Base-by-base conservation (phyloP, 306 rosid genomes). In the Sophora flavescens region DNA sequence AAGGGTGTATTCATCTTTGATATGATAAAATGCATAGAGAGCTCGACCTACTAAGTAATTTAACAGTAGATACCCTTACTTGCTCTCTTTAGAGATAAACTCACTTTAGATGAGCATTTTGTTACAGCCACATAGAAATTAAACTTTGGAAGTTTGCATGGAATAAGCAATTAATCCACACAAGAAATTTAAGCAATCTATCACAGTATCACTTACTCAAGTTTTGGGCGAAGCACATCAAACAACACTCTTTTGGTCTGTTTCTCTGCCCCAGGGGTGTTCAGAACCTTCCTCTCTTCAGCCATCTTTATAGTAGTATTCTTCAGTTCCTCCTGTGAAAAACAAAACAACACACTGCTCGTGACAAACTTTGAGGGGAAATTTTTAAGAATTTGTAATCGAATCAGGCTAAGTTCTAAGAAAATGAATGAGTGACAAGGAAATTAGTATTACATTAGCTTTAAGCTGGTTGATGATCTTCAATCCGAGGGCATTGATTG, bases 381-480 rank as follows among this genome's bases (percentile, higher is more conserved):
- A 5, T 45, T n/a, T 45, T 17, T 13, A 48, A 18, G 41, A 51
- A 63, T 44, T 63, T 16, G 50, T 15, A 52, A 50, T 4, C 71
- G 57, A 32, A 38, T 59, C 15, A 33, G n/a, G 72, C n/a, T 22
- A 17, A 78, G 3, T 5, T 61, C 36, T 8, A 39, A 69, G 2
- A 6, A 58, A 59, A 33, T 28, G 38, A 15, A 50, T 38, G 45
- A 33, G 4, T 1, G 5, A 33, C 5, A 33, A 33, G 38, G 30
- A 2, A 28, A 28, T 28, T n/a, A 76, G 42, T 63, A 36, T 35
- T 82, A 92, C 98, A 78, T 95, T 95, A 87, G 97, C 96, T 84
- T 95, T 95, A 81, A 95, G 98, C 88, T 90, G 97, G 74, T 90
- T 95, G 84, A 92, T 95, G 91, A 92, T 95, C 97, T 92, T 95